These are phyloP conservation scores for Claviceps spartinae DNA, from an alignment of 2,329 filamentous ascomycete genomes.

Conservation along the genomic window DNA sequence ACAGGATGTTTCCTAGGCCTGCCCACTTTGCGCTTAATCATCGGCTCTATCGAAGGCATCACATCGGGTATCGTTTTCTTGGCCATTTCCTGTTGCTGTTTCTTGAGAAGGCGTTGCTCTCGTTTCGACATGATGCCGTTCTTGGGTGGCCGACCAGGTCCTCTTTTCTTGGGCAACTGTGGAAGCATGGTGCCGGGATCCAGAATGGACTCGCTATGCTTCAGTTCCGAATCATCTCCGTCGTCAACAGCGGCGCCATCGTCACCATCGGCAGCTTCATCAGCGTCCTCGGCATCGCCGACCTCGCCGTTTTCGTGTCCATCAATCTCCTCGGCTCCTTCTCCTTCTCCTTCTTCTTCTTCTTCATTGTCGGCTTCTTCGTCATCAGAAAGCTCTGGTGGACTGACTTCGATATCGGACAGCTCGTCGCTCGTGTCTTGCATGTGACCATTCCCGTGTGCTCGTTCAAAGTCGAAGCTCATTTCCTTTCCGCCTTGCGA, in stretches of 20 bases:
- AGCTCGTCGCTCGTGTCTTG: slow-evolving; percentile 42
- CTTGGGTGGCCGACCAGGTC: slow-evolving; percentile 69
- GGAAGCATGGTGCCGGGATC: slow-evolving; percentile 24
- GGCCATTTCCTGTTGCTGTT: slow-evolving; percentile 33
- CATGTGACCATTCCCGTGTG: slow-evolving; percentile 41
- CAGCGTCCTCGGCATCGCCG: slow-evolving; percentile 1
- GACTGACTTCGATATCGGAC: slow-evolving; percentile 29
- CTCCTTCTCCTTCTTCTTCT: slow-evolving; percentile 6
- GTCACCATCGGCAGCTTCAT: slow-evolving; percentile 9
- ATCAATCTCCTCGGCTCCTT: background rate
- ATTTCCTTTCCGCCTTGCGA: slow-evolving; percentile 52
- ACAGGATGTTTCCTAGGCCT: slow-evolving; percentile 50
- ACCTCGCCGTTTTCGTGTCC: slow-evolving; percentile 13
- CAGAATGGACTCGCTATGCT: slow-evolving; percentile 14
- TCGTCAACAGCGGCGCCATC: slow-evolving; percentile 12
- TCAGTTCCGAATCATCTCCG: slow-evolving; percentile 10
- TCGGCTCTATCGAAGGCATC: slow-evolving; percentile 31
- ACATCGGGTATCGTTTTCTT: slow-evolving; percentile 37
- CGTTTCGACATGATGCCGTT: slow-evolving; percentile 75
- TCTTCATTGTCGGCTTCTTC: slow-evolving; percentile 20
- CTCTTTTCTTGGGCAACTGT: slow-evolving; percentile 50
- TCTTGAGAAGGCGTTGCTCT: slow-evolving; percentile 52
- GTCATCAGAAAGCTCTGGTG: slow-evolving; percentile 26
- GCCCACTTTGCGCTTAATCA: slow-evolving; percentile 50
- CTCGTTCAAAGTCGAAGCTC: slow-evolving; percentile 60